Base-by-base conservation (phyloP, 768 basidiomycete genomes). In the Scleroderma bovista region DNA sequence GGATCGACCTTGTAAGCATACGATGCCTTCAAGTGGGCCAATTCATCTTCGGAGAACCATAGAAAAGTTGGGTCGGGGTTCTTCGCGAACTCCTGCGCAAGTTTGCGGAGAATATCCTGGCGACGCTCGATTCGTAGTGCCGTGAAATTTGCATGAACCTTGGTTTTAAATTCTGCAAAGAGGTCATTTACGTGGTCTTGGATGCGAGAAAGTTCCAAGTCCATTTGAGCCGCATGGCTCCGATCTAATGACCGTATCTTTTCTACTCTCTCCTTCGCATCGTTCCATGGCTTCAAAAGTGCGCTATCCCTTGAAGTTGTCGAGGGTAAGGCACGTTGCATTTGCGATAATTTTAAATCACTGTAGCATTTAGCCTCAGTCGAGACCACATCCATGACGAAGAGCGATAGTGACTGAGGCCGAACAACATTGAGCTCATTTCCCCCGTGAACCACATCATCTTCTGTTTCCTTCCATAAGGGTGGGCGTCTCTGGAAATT, bases 1-100 rank as follows among this genome's bases (percentile, higher is more conserved):
- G 51, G 47, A 52, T 75, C 75, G 47, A 69, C 64, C 1, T 65
- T 32, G 57, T 82, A 81, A 0, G 78, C 79, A 47, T 71, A 79
- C 20, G 78, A 79, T 9, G 79, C 80, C 53, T 72, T 73, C 43
- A 81, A 50, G 3, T 68, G 62, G 10, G 62, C 58, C 2, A 73
- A 60, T 16, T 63, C 54, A 3, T 55, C 62, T 6, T 58, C 60
- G 32, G 55, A 56, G 43, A 56, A 54, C 33, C 40, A 47, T 13
- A 53, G 69, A 64, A 37, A 61, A 60, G 37, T 61, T 59, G 51
- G 44, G 6, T 48, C 38, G 1, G 76, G 77, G 6, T 45, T 53
- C 10, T 64, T 56, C 9, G 58, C 51, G 52, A 80, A 80, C n/a
- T 61, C 55, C 43, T 60, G 60, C 2, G 80, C 79, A 24, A 77